phyloP scores from a whole-genome alignment of 805 yeast species.

The Candida boleticola region DNA sequence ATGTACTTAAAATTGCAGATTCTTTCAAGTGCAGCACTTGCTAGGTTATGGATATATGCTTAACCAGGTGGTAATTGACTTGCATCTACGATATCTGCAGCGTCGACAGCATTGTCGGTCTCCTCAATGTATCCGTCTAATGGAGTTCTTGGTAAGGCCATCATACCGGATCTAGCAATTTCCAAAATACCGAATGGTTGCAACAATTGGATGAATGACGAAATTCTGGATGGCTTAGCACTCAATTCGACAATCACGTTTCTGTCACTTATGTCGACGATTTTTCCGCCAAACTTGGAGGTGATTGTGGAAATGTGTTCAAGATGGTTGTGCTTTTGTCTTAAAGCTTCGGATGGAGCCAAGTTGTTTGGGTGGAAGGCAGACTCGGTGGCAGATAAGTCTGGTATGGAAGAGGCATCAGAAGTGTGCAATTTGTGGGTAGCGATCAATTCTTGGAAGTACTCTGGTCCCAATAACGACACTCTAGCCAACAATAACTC shows the following conservation, averaged over 20 bases:
- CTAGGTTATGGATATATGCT: too few relatives aligned
- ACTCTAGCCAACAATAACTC: conserved; percentile 90
- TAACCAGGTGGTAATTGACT: conserved; percentile 95
- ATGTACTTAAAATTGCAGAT: too few relatives aligned
- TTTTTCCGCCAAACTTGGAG: conserved; percentile 86
- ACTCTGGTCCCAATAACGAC: conserved; percentile 95
- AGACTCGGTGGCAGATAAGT: conserved; percentile 42
- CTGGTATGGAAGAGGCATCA: conserved; percentile 41
- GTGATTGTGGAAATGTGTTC: conserved; percentile 79
- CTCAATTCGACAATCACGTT: conserved; percentile 91
- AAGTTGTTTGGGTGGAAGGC: conserved; percentile 85
- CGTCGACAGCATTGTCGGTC: conserved; percentile 51
- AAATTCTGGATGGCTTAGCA: conserved; percentile 89
- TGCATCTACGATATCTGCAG: conserved; percentile 75
- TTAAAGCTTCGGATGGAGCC: conserved; percentile 86
- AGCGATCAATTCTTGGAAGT: conserved; percentile 89
- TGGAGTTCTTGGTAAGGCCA: conserved; percentile 97
- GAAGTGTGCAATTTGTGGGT: conserved; percentile 61
- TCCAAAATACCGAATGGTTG: conserved; percentile 97
- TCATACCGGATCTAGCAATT: conserved; percentile 96
- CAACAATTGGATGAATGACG: conserved; percentile 81
- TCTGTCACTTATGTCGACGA: conserved; percentile 89
- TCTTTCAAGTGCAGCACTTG: too few relatives aligned
- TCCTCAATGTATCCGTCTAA: conserved; percentile 50
- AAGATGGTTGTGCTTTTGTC: conserved; percentile 90